Evolutionary conservation across 2,329 filamentous ascomycete genomes (phyloP), one percentile per base, ranked within the genome.

Genomic region (Hymenoscyphus repandus): DNA sequence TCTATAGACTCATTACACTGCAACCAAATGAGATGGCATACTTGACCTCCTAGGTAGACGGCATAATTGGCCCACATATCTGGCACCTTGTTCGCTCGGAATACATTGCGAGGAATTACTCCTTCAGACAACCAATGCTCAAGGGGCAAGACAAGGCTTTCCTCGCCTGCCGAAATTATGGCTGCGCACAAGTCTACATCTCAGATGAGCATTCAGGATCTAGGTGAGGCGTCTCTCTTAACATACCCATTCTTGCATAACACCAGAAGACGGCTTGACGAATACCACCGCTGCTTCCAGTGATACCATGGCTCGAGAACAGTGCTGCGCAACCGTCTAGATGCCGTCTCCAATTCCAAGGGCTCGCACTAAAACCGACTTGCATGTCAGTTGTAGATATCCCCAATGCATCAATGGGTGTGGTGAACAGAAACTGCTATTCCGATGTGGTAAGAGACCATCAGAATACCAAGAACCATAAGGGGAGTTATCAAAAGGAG

Each of bases 21-120:
- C 47, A 73, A 69, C 7, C 73, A 70, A 11, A 78, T 66, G 2
- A 82, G 70, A 55, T 79, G 72, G 51, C 73, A 77, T 1, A 73
- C 72, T 50, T 71, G 72, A 3, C 78, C 74, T 45, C 72, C 75
- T 1, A 83, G 69, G 55, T 77, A 83, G 2, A 83, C 78, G 6
- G 78, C 72, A 55, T 78, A 78, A 57, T 82, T 82, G 31, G 79
- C 79, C 54, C 80, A 74, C 71, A 77, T 79, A 56, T 83, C 79
- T 5, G 74, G 69, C 15, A 46, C 30, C 12, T 17, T 36, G 30
- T 17, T 27, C 9, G 34, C 4, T 12, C 33, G 47, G 32, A 52
- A 50, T 9, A 47, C 62, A 12, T 67, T 64, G 9, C 62, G 7
- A 4, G 22, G 22, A 27, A 27, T 7, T 27, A 27, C 7, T 27